Conservation (phyloP, 1,139 yeast species). For the Debaryomyces nepalensis region DNA sequence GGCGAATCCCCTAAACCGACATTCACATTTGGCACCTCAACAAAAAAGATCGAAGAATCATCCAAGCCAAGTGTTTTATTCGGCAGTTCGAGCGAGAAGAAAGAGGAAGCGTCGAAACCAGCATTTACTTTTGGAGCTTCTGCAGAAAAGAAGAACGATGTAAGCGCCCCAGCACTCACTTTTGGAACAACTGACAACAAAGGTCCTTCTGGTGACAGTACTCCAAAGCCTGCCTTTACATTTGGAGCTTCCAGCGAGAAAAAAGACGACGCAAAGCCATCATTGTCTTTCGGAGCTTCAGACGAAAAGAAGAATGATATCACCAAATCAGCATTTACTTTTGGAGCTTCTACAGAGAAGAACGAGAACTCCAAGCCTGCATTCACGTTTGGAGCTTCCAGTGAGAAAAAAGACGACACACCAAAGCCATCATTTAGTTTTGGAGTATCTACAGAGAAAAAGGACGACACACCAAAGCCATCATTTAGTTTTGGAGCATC, state of each 20-base stretch:
- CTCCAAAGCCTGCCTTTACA: conserved; percentile 16
- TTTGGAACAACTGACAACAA: conserved; percentile 16
- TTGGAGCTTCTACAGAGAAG: conserved; percentile 13
- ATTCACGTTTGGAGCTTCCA: conserved; percentile 18
- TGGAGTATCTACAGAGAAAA: conserved; percentile 14
- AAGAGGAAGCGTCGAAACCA: conserved; percentile 1
- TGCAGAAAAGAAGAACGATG: neutral
- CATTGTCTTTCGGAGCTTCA: conserved; percentile 15
- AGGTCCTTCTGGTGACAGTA: no score
- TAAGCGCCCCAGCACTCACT: conserved; percentile 13
- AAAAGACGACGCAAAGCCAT: conserved; percentile 14
- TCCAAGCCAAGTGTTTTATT: conserved; percentile 16
- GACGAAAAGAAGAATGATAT: conserved; percentile 12
- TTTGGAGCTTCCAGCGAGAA: conserved; percentile 16
- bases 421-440: conserved; percentile 18
- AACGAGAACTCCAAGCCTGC: conserved; percentile 13
- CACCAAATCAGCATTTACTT: conserved; percentile 9
- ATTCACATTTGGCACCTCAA: conserved; percentile 7
- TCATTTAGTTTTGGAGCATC: conserved; percentile 17
- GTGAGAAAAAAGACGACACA: no score
- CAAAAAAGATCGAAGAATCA: neutral
- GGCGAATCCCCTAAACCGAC: conserved; percentile 13
- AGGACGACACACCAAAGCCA: conserved; percentile 13
- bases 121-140: conserved; percentile 12
- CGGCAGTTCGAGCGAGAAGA: conserved; percentile 7